A percentile compares a stretch with the other conserved stretches of the same genome.
phyloP scores from a whole-genome alignment of 1,139 yeast genomes.

The Hanseniaspora sp. region DNA sequence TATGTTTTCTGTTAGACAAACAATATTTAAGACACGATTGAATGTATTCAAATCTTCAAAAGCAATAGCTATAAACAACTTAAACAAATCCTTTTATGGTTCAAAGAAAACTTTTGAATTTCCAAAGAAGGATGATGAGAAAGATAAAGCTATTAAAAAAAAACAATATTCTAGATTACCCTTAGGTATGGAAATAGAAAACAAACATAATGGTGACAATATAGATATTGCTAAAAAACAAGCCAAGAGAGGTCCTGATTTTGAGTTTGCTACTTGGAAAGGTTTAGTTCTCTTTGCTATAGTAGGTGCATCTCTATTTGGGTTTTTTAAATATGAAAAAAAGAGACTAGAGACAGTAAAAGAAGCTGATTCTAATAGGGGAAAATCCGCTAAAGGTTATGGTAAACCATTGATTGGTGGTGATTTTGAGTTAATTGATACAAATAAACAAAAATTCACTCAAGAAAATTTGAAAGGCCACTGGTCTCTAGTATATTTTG shows the following conservation, averaged over 20 bases:
- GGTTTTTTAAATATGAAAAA: slow-evolving; percentile 60
- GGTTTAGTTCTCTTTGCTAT: slow-evolving; percentile 56
- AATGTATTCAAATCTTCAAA: background rate
- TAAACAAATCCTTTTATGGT: background rate
- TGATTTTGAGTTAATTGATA: slow-evolving; percentile 61
- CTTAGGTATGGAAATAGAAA: slow-evolving; percentile 32
- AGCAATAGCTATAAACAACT: background rate
- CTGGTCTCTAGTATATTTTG: slow-evolving; percentile 77
- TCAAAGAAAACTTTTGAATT: background rate
- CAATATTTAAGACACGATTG: background rate
- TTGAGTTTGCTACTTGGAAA: slow-evolving; percentile 82
- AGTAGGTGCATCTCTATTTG: slow-evolving; percentile 62
- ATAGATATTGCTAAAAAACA: slow-evolving; percentile 26
- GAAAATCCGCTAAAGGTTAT: slow-evolving; percentile 32
- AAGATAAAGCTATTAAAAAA: background rate
- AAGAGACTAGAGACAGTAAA: slow-evolving; percentile 59
- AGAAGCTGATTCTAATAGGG: slow-evolving; percentile 74
- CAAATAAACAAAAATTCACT: slow-evolving; percentile 61
- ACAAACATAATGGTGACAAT: slow-evolving; percentile 28
- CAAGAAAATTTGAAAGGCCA: slow-evolving; percentile 63
- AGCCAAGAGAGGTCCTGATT: slow-evolving; percentile 25
- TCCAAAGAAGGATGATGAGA: background rate
- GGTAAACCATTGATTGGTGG: slow-evolving; percentile 95
- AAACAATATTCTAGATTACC: slow-evolving; percentile 29
- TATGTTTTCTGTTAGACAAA: background rate